Evolutionary conservation across 2,329 filamentous ascomycete genomes (phyloP).

Genomic region (Aspergillus sp.): DNA sequence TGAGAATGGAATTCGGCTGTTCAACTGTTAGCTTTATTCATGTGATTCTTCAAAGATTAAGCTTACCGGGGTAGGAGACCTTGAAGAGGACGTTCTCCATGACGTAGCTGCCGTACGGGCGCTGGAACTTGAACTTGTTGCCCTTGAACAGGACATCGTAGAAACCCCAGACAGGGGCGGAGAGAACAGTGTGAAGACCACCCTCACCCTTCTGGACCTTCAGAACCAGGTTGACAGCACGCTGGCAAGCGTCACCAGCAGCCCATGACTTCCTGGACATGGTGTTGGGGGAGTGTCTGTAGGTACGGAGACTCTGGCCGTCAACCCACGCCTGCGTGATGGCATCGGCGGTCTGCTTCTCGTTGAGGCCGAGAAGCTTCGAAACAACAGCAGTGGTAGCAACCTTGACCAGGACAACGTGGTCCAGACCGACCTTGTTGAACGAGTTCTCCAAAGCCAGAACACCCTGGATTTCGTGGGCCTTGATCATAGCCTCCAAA

Average conservation of each 20-base stretch:
- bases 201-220: constrained; percentile 91
- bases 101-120: constrained; percentile 95
- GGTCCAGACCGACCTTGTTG: constrained; percentile 98
- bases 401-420: constrained; percentile 97
- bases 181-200: constrained; percentile 89
- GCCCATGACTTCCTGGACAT: constrained; percentile 99
- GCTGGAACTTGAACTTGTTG: constrained; percentile 94
- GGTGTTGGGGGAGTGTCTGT: constrained; percentile 97
- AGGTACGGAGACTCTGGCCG: constrained; percentile 92
- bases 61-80: constrained; percentile 91
- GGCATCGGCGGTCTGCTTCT: constrained; percentile 91
- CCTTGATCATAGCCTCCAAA: constrained; percentile 97
- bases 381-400: constrained; percentile 92
- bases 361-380: constrained; percentile 88
- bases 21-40: not conserved
- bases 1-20: constrained; percentile 96
- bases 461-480: constrained; percentile 98
- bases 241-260: constrained; percentile 95
- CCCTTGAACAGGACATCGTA: constrained; percentile 98
- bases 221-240: constrained; percentile 86
- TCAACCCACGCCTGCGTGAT: constrained; percentile 98
- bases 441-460: constrained; percentile 96
- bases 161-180: constrained; percentile 94
- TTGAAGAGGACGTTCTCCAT: constrained; percentile 99
- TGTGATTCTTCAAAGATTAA: not conserved